Base-by-base conservation (phyloP, 2,329 filamentous ascomycete species). In the Atkinsonella texensis region DNA sequence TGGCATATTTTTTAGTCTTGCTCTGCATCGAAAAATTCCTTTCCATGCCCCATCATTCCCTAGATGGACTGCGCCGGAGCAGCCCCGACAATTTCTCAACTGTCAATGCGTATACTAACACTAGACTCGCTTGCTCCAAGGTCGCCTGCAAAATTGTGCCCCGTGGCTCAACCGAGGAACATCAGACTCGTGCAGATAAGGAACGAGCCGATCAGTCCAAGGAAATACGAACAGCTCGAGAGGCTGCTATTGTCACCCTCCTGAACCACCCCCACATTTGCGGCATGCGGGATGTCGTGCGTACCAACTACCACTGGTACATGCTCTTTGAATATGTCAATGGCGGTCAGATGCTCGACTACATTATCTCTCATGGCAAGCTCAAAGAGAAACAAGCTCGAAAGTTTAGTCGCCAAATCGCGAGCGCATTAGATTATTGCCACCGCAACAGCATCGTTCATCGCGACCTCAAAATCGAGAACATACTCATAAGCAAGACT, bases 261-360 rank as follows among this genome's bases (percentile, higher is more conserved):
- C 79, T 96, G 52, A 89, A 89, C 63, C 93, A 97, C 63, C 93
- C 91, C 13, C 94, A 95, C 64, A 94, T 98, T 53, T 97, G 93
- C 66, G 89, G 87, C 53, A 87, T 98, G 78, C 83, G 89, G 58
- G 93, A 98, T 70, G 89, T 96, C 28, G 86, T 97, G 52, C 85
- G 90, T 53, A 97, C 93, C 48, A 91, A 93, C 63, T 93, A 96
- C 66, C 93, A 98, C 69, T 98, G 93, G 93, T 98, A 98, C 70
- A 98, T 98, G 93, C 82, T 98, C 49, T 98, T 95, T 64, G 93
- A 98, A 71, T 96, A 93, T 67, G 93, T 98, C 68, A 96, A 98
- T 64, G 93, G 93, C 46, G 93, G 93, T 17, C 93, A 98, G 71
- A 97, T 98, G 93, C 82, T 98, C 55, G 93, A 98, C 72, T 98